A percentile compares a stretch with the other conserved stretches of the same genome.
phyloP scores from a whole-genome alignment of 2,329 filamentous ascomycete genomes.

The Colletotrichum cuscutae region DNA sequence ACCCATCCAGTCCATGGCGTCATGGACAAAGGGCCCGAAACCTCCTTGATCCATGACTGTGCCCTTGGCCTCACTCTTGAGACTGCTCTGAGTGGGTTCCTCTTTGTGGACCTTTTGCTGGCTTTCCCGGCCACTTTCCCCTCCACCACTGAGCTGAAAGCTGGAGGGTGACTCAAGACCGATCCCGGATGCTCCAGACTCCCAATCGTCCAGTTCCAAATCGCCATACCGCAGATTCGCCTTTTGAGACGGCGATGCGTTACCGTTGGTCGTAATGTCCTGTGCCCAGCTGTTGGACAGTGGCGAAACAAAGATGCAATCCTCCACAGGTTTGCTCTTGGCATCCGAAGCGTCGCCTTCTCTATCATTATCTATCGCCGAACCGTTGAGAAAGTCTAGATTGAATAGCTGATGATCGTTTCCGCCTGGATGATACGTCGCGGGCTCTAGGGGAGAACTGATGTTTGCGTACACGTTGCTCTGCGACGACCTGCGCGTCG shows the following conservation, averaged over 20 bases:
- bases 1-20: conserved; percentile 40
- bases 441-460: conserved; percentile 38
- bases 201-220: conserved; percentile 40
- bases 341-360: conserved; percentile 33
- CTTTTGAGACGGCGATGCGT: conserved; percentile 18
- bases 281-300: conserved; percentile 43
- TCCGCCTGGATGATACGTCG: conserved; percentile 42
- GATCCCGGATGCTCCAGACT: conserved; percentile 36
- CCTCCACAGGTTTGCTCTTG: conserved; percentile 29
- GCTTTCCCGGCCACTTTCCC: background rate
- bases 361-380: conserved; percentile 42
- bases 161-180: background rate
- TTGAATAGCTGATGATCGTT: conserved; percentile 36
- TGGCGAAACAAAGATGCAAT: conserved; percentile 41
- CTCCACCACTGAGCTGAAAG: background rate
- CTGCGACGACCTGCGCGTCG: conserved; percentile 37
- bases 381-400: conserved; percentile 43
- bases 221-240: conserved; percentile 38
- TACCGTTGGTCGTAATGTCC: conserved; percentile 36
- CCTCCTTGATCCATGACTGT: background rate
- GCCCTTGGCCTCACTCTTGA: background rate
- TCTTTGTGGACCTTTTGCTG: background rate
- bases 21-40: background rate
- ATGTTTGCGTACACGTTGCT: conserved; percentile 28
- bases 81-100: background rate